phyloP scores from a whole-genome alignment of 2,329 filamentous ascomycete genomes.

The Didymella exigua region DNA sequence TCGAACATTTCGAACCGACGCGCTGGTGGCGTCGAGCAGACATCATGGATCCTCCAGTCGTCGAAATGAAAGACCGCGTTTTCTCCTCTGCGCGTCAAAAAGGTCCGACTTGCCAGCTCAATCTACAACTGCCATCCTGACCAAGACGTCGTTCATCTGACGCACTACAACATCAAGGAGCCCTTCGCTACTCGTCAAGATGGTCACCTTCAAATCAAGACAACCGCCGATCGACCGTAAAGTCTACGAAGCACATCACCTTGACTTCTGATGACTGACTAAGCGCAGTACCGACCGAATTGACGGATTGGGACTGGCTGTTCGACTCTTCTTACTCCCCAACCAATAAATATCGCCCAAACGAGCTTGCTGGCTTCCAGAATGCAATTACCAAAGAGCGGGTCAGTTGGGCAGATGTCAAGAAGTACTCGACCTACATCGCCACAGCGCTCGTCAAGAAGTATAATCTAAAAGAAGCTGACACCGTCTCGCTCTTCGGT shows the following conservation, averaged over 20 bases:
- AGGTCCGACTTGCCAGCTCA: background rate
- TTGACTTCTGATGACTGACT: background rate
- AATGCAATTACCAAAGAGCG: slow-evolving; percentile 65
- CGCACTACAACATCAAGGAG: background rate
- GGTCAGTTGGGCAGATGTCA: slow-evolving; percentile 64
- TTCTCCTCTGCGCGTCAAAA: background rate
- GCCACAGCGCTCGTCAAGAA: slow-evolving; percentile 65
- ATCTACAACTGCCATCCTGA: background rate
- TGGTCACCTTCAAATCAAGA: slow-evolving; percentile 51
- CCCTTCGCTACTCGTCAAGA: slow-evolving; percentile 19
- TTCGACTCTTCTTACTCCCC: slow-evolving; percentile 63
- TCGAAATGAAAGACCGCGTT: background rate
- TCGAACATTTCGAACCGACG: slow-evolving; percentile 36
- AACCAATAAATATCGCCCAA: slow-evolving; percentile 47
- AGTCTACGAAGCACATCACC: background rate
- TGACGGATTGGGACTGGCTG: slow-evolving; percentile 67
- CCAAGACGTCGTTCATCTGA: background rate
- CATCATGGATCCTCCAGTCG: slow-evolving; percentile 1
- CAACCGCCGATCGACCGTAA: slow-evolving; percentile 52
- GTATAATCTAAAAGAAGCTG: slow-evolving; percentile 59
- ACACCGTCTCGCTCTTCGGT: slow-evolving; percentile 66
- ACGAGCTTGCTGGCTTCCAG: slow-evolving; percentile 58
- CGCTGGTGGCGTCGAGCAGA: slow-evolving; percentile 25
- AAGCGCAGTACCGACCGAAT: slow-evolving; percentile 56
- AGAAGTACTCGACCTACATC: slow-evolving; percentile 61